Evolutionary conservation across 2,329 filamentous ascomycete genomes (phyloP), one percentile per base, ranked within the genome.

Genomic region (Endoconidiophora polonica): DNA sequence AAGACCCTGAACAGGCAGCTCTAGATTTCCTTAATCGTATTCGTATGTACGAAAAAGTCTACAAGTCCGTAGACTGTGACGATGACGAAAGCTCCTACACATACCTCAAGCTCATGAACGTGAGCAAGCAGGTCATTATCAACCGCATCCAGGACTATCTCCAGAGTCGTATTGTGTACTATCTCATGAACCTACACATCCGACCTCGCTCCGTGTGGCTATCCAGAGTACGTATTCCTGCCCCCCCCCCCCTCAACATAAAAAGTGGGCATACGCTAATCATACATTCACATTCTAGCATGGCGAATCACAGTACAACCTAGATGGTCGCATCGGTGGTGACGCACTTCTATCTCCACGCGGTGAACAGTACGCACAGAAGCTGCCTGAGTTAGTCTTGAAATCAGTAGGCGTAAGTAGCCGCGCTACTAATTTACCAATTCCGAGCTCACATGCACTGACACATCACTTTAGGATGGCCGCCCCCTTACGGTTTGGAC

Each of bases 181-280:
- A 95, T 63, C 77, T 96, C 52, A 95, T 96, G 81, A 98, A 96
- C 63, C 73, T 98, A 38, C 91, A 98, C 67, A 98, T 98, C 64
- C 90, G 90, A 56, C 90, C 90, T 16, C 79, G 91, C 51, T 94
- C 87, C 3, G 94, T 98, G 57, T 98, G 91, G 91, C 69, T 98
- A 47, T 96, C 91, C 57, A 74, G 91, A 56, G 85, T 90, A 70
- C 66, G 80, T 73, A 10, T 22, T 39, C 4, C 23, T 23, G 2
- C 36, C 24, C 4, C 43, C 44, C 37, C 33, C 6, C 20, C 38
- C 24, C 45, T 50, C 2, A 4, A 38, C 16, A 7, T 6, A 22
- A 24, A 29, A 44, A 18, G 9, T 16, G 22, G 18, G n/a, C 29
- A 37, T 41, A 20, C 39, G 9, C 26, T 42, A 49, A 37, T 29